Percentiles rank a stretch among this genome's conserved stretches.
Conservation (phyloP, 441 rosid genomes). For the Eruca vesicaria region DNA sequence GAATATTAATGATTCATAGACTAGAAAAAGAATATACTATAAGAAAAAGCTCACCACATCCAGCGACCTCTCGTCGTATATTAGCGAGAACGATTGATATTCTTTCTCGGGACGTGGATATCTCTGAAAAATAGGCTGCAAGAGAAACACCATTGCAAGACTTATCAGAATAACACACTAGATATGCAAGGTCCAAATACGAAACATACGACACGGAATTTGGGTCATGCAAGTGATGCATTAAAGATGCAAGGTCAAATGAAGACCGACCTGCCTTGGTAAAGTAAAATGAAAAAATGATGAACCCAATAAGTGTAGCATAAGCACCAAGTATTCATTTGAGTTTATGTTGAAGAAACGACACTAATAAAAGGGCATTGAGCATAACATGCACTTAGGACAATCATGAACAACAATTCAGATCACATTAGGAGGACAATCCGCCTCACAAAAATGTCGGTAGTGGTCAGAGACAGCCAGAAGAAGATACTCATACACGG, state of each 20-base stretch:
- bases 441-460: background rate
- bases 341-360: slow-evolving; percentile 7
- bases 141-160: slow-evolving; percentile 13
- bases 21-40: background rate
- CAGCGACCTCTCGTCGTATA: slow-evolving; percentile 81
- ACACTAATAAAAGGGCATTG: slow-evolving; percentile 3
- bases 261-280: slow-evolving; percentile 4
- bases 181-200: background rate
- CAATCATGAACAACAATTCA: background rate
- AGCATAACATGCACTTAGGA: slow-evolving; percentile 12
- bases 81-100: slow-evolving; percentile 92
- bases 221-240: slow-evolving; percentile 1
- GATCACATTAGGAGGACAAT: slow-evolving; percentile 9
- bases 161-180: background rate
- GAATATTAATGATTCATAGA: slow-evolving; percentile 19
- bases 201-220: background rate
- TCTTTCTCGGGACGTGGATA: slow-evolving; percentile 99
- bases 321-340: background rate
- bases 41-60: slow-evolving; percentile 61
- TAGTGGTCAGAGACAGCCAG: background rate
- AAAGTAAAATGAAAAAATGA: background rate
- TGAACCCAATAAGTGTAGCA: slow-evolving; percentile 7
- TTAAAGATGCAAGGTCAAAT: slow-evolving; percentile 13
- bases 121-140: slow-evolving; percentile 95
- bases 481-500: background rate